phyloP scores from a whole-genome alignment of 2,329 filamentous ascomycete genomes.

The Aspergillus sergii region DNA sequence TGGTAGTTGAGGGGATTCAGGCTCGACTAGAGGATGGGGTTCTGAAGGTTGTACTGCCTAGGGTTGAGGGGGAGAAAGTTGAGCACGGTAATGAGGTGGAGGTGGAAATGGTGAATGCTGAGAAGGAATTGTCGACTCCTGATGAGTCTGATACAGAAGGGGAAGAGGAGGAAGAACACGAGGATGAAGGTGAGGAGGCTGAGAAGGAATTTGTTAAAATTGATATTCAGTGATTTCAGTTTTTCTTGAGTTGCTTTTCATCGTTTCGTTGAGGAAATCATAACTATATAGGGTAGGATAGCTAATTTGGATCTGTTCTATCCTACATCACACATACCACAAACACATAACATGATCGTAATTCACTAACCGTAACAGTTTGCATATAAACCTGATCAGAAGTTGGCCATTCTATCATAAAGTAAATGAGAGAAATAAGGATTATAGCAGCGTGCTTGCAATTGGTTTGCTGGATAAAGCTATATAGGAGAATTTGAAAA shows the following conservation, averaged over 20 bases:
- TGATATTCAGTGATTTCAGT: not conserved
- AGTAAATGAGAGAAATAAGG: too few species aligned
- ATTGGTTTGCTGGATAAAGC: too few species aligned
- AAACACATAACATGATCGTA: fast-evolving
- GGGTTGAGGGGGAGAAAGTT: not conserved
- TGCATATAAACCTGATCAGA: not conserved
- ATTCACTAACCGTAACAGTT: not conserved
- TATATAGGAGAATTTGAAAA: too few species aligned
- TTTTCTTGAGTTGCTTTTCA: not conserved
- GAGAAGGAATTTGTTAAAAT: not conserved
- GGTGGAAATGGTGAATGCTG: not conserved
- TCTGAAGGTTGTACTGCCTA: not conserved
- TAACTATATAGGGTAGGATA: not conserved
- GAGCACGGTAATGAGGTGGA: not conserved
- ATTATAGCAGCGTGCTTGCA: too few species aligned
- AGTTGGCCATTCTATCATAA: not conserved
- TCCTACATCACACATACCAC: not conserved
- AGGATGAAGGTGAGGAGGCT: not conserved
- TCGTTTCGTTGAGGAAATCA: not conserved
- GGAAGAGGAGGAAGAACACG: not conserved
- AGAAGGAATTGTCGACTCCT: not conserved
- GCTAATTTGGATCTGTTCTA: not conserved
- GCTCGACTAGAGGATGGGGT: not conserved
- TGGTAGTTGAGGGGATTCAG: not conserved
- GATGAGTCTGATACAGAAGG: not conserved